Base-by-base conservation (phyloP, 345 rosid species). In the Passiflora organensis region DNA sequence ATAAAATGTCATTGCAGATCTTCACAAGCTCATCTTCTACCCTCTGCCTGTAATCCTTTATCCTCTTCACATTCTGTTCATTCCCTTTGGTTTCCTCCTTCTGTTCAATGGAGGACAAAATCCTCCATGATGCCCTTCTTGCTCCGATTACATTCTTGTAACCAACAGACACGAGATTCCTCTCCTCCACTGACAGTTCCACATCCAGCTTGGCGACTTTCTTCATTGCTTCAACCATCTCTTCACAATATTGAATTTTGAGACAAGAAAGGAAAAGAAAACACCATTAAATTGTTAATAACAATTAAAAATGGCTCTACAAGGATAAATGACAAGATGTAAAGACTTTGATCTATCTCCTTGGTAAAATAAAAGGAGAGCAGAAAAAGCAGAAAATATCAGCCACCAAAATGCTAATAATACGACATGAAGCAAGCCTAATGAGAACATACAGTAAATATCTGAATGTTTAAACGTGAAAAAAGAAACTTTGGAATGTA, bases 171-270 rank as follows among this genome's bases (percentile, higher is more conserved):
- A 86, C 77, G 52, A 89, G 72, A 64, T 89, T 89, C 72, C 96
- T 72, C 80, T 89, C 91, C 71, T 89, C 95, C 47, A 82, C 74
- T 0, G 96, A 82, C 64, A 89, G 73, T 41, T 85, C 95, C 55
- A 82, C 78, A 62, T 78, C 81, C 64, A 83, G 68, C 70, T 66
- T 78, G 10, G 96, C 89, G 53, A 89, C 75, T 56, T 75, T 77
- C 79, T 89, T 83, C 95, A 89, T 83, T 13, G 84, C 82, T 34
- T 86, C 96, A 32, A 86, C 91, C 95, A 89, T 81, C 54, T 86
- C 95, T 88, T 73, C 56, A 67, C 51, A n/a, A 55, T 48, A 22
- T 51, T 24, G 22, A 6, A 48, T 28, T 38, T 21, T 11, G 45
- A 36, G 0, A 23, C 4, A 24, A 8, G 3, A 28, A 28, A 8